These are phyloP conservation scores for Lindgomyces ingoldianus DNA, from an alignment of 495 filamentous ascomycete species.

Conservation along the genomic window DNA sequence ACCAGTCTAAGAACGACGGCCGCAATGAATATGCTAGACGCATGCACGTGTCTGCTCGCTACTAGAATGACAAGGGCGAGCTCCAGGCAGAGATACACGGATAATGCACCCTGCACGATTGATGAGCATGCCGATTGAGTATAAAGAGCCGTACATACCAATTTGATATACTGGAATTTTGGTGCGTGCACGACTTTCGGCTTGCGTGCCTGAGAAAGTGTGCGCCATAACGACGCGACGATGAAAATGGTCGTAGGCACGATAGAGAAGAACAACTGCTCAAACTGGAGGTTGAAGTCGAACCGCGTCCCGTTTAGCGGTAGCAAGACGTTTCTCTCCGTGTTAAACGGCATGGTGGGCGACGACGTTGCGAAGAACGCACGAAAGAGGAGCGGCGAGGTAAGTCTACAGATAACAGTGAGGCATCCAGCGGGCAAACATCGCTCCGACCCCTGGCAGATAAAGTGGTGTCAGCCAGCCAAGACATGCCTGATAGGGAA, in stretches of 20 bases:
- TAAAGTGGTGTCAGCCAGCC: background rate
- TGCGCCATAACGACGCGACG: slow-evolving; percentile 44
- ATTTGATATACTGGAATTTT: slow-evolving; percentile 44
- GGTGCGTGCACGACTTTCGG: slow-evolving; percentile 45
- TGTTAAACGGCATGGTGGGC: background rate
- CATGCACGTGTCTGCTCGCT: slow-evolving; percentile 35
- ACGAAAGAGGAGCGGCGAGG: background rate
- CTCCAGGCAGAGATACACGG: slow-evolving; percentile 43
- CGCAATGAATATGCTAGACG: slow-evolving; percentile 38
- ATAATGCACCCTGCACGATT: slow-evolving; percentile 30
- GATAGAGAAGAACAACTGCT: slow-evolving; percentile 51
- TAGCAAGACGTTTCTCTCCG: slow-evolving; percentile 4
- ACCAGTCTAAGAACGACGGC: slow-evolving; percentile 37
- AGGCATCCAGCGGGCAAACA: background rate
- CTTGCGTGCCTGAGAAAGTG: slow-evolving; percentile 40
- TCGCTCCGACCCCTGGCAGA: background rate
- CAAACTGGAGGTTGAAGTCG: slow-evolving; percentile 54
- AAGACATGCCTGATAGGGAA: background rate
- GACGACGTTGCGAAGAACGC: background rate
- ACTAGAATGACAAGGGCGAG: slow-evolving; percentile 43
- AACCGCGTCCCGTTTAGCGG: slow-evolving; percentile 41
- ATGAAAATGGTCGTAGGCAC: slow-evolving; percentile 49
- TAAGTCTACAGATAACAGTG: background rate
- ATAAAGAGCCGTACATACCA: slow-evolving; percentile 37
- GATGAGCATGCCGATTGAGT: slow-evolving; percentile 4